phyloP scores from a whole-genome alignment of 1,139 yeast genomes.

The Tardiomyces depauwii region DNA sequence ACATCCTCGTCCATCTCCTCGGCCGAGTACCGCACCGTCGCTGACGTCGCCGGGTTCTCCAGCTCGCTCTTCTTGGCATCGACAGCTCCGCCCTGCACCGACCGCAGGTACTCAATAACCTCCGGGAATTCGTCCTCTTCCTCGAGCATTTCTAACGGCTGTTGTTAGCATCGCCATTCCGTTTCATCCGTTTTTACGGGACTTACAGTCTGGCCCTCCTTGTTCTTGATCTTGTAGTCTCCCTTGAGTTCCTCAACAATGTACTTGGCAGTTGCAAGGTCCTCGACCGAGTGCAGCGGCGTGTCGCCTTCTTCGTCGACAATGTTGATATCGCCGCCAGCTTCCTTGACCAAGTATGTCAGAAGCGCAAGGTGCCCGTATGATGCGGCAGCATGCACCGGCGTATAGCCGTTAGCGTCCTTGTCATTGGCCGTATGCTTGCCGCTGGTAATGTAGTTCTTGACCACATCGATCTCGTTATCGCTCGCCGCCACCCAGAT shows the following conservation, averaged over 20 bases:
- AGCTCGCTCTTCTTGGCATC: conserved; percentile 8
- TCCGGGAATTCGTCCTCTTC: conserved; percentile 86
- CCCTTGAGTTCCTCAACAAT: conserved; percentile 60
- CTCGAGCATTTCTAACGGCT: conserved; percentile 47
- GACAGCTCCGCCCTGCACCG: conserved; percentile 22
- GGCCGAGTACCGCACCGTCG: conserved; percentile 1
- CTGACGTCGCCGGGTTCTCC: conserved; percentile 4
- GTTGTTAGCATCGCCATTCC: neutral
- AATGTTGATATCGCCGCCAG: conserved; percentile 71
- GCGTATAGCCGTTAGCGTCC: conserved; percentile 91
- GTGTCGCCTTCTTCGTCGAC: conserved; percentile 90
- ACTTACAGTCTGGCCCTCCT: conserved; percentile 50
- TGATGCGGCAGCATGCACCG: conserved; percentile 93
- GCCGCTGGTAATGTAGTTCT: conserved; percentile 40
- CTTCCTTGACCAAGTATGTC: conserved; percentile 38
- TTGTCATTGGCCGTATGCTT: conserved; percentile 52
- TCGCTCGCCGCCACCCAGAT: conserved; percentile 97
- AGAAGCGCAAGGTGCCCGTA: conserved; percentile 72
- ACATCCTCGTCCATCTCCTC: conserved; percentile 18
- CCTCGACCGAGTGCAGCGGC: conserved; percentile 87
- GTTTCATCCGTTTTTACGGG: neutral
- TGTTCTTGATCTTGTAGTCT: conserved; percentile 49
- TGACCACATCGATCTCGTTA: conserved; percentile 51
- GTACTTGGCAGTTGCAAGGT: conserved; percentile 46
- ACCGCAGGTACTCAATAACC: conserved; percentile 49